Evolutionary conservation across 2,329 filamentous ascomycete genomes (phyloP).

Genomic region (Sporothrix pallida): DNA sequence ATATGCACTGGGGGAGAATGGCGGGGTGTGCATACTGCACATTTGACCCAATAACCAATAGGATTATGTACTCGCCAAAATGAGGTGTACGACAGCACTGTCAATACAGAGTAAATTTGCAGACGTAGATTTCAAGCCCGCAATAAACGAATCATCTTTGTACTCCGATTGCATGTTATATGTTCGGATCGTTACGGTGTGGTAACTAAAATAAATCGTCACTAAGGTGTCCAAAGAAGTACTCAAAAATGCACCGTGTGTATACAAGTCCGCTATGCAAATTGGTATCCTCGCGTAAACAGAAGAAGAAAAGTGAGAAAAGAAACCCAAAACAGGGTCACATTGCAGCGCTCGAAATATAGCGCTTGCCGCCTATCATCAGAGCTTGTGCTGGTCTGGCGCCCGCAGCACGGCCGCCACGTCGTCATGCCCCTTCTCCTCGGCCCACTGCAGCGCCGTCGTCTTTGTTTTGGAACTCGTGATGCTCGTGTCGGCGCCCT

Average conservation of each 20-base stretch:
- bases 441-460: slow-evolving; percentile 23
- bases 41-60: too few relatives aligned
- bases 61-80: too few relatives aligned
- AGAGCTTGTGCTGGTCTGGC: slow-evolving; percentile 9
- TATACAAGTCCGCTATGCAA: not conserved
- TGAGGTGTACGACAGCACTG: too few relatives aligned
- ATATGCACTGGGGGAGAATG: too few relatives aligned
- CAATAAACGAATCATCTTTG: too few relatives aligned
- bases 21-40: too few relatives aligned
- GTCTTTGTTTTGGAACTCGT: slow-evolving; percentile 1
- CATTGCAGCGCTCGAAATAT: not conserved
- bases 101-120: too few relatives aligned
- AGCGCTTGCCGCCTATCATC: not conserved
- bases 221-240: not conserved
- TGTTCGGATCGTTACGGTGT: too few relatives aligned
- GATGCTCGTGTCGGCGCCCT: slow-evolving; percentile 12
- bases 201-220: not conserved
- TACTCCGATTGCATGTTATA: too few relatives aligned
- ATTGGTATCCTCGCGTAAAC: not conserved
- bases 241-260: not conserved
- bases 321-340: not conserved
- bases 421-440: not conserved
- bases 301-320: not conserved
- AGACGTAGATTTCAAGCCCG: too few relatives aligned
- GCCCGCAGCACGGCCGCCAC: slow-evolving; percentile 45